Evolutionary conservation across 140 eudicot species (phyloP), one percentile per base, ranked within the genome.

Genomic region (Bidens hawaiensis): DNA sequence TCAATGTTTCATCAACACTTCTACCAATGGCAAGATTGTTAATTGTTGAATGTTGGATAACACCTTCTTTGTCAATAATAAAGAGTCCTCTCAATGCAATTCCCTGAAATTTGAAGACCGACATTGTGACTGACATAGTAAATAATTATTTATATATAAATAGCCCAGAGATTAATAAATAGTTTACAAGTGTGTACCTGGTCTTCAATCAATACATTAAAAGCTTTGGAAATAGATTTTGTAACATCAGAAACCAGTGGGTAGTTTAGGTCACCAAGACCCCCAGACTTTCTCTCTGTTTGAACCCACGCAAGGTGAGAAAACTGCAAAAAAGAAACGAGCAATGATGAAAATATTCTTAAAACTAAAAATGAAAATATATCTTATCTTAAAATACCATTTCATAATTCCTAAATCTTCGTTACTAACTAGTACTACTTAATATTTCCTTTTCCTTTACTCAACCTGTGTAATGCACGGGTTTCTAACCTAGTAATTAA

Each of bases 301-400:
- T 90, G 97, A 57, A 90, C 97, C 97, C 97, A 90, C 54, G 97
- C 97, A 72, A 90, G 97, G 66, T 90, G 97, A 41, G 97, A 90
- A 77, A 90, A 86, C 97, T 90, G 64, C 72, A 77, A 17, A 47
- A 18, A 47, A 18, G 0, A 42, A 19, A 36, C 40, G 5, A 71
- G 17, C 4, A 52, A n/a, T n/a, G n/a, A n/a, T n/a, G n/a, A n/a
- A n/a, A 6, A 30, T 2, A 19, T n/a, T 71, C 25, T 5, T 41
- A 0, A 56, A 26, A 8, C 12, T 2, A 13, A 40, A 60, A 59
- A 18, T 12, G n/a, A n/a, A n/a, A n/a, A n/a, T n/a, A n/a, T n/a
- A n/a, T n/a, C n/a, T n/a, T n/a, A n/a, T n/a, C n/a, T n/a, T n/a
- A n/a, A n/a, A n/a, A n/a, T n/a, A n/a, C n/a, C n/a, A n/a, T n/a